Evolutionary conservation across 2,329 filamentous ascomycete species (phyloP).

Genomic region (Setomelanomma holmii): DNA sequence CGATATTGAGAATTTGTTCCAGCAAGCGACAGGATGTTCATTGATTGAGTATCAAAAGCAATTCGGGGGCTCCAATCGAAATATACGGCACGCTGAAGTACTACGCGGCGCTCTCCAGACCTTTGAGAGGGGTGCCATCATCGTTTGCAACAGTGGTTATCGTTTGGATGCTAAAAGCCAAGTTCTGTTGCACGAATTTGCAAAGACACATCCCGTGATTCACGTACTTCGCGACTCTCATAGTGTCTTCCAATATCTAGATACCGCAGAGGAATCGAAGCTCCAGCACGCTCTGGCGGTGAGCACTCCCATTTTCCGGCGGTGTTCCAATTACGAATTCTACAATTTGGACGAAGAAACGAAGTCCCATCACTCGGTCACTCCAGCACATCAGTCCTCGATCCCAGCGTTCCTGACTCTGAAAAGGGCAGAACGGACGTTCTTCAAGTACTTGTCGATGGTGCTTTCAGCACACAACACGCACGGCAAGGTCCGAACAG

Average conservation of each 20-base stretch:
- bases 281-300: constrained; percentile 65
- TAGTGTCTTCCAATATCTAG: constrained; percentile 69
- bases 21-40: constrained; percentile 66
- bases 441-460: constrained; percentile 70
- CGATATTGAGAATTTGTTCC: constrained; percentile 72
- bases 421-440: constrained; percentile 72
- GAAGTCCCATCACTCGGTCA: constrained; percentile 28
- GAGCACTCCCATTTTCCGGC: constrained; percentile 65
- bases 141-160: constrained; percentile 70
- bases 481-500: constrained; percentile 16
- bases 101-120: constrained; percentile 66
- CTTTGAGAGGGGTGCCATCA: constrained; percentile 67
- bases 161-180: constrained; percentile 71
- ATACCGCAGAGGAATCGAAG: constrained; percentile 60
- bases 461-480: constrained; percentile 61
- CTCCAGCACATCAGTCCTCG: constrained; percentile 43
- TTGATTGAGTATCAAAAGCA: constrained; percentile 68
- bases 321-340: constrained; percentile 76
- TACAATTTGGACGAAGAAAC: constrained; percentile 71
- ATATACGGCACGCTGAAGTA: constrained; percentile 67
- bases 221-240: constrained; percentile 71
- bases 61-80: constrained; percentile 68
- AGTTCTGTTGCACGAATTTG: constrained; percentile 67
- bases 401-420: constrained; percentile 68
- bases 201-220: constrained; percentile 72